Conservation (phyloP, 371 early-diverging fungal genomes). For the Apophysomyces trapeziformis region DNA sequence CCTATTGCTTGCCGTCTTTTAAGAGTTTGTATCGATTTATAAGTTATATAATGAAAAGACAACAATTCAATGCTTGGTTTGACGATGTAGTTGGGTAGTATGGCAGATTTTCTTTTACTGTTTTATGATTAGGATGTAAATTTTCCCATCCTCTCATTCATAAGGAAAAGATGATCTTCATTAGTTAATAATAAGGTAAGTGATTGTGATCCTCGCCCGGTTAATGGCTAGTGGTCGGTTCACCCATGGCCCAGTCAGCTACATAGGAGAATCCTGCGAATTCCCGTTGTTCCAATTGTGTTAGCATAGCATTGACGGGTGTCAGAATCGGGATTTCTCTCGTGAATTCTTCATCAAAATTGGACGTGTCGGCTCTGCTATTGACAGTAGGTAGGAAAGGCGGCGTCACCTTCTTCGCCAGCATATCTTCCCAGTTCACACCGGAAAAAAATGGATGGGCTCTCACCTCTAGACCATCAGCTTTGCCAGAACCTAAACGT, state of each 20-base stretch:
- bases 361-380: constrained; percentile 86
- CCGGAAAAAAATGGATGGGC: constrained; percentile 93
- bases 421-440: constrained; percentile 93
- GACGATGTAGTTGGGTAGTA: too few relatives aligned
- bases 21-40: too few relatives aligned
- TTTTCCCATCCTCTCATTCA: too few relatives aligned
- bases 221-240: neutral
- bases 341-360: constrained; percentile 97
- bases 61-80: too few relatives aligned
- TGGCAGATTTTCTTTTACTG: too few relatives aligned
- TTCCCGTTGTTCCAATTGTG: constrained; percentile 87
- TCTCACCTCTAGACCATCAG: constrained; percentile 91
- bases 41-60: too few relatives aligned
- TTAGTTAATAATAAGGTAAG: too few relatives aligned
- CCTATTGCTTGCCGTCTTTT: too few relatives aligned
- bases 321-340: constrained; percentile 90
- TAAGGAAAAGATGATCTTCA: too few relatives aligned
- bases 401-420: constrained; percentile 80
- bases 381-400: constrained; percentile 89
- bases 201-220: too few relatives aligned
- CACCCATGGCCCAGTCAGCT: constrained; percentile 75
- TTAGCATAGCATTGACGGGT: constrained; percentile 81
- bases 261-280: constrained; percentile 93
- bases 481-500: constrained; percentile 84
- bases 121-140: too few relatives aligned